Percentiles rank a stretch among this genome's conserved stretches.
Conservation (phyloP, 257 asterid species). For the Gentiana straminea region DNA sequence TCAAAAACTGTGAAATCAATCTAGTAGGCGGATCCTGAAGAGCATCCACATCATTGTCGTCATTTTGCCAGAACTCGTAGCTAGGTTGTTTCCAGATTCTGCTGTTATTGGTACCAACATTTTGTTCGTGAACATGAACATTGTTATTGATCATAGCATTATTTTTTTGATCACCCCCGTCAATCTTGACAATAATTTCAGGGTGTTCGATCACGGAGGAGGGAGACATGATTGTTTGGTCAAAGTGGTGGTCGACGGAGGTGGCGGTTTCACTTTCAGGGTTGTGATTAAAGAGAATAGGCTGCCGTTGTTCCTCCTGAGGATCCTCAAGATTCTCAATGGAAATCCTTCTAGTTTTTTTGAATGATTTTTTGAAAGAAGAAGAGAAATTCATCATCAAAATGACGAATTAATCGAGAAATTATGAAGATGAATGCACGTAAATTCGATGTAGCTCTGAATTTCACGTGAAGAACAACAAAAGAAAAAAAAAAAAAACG, state of each 20-base stretch:
- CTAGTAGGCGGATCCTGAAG: conserved; percentile 48
- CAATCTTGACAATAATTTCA: conserved; percentile 54
- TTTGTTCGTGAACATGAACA: too few species aligned
- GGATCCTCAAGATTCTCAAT: conserved; percentile 22
- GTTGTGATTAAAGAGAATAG: conserved; percentile 34
- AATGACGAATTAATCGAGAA: background rate
- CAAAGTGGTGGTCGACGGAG: conserved; percentile 3
- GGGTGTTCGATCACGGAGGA: background rate
- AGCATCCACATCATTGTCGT: background rate
- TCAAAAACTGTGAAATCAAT: conserved; percentile 51
- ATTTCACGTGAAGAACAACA: background rate
- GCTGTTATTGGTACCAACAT: background rate
- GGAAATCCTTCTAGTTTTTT: conserved; percentile 24
- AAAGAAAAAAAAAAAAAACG: background rate
- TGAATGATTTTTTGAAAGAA: conserved; percentile 42
- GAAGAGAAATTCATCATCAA: conserved; percentile 34
- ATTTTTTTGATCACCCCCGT: conserved; percentile 16
- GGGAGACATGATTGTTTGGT: background rate
- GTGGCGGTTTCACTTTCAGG: conserved; percentile 14
- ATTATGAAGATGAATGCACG: background rate
- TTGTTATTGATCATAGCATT: background rate
- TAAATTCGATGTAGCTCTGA: background rate
- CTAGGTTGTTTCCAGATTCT: conserved; percentile 26
- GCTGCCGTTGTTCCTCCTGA: conserved; percentile 26
- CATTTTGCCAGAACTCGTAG: conserved; percentile 39